Base-by-base conservation (phyloP, 805 yeast genomes). In the Candida ulmi region DNA sequence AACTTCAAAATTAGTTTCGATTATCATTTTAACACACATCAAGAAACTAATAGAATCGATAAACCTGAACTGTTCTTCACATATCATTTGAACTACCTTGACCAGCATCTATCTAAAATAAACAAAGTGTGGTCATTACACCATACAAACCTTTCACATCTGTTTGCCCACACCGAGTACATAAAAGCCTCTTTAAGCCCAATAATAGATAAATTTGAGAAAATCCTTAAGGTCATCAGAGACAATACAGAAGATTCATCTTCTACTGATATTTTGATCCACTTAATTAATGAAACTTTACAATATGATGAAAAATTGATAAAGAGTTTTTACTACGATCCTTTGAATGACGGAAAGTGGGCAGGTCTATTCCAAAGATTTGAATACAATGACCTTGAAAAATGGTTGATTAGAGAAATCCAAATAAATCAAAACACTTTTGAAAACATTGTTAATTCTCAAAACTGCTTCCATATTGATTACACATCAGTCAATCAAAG, bases 61-160 rank as follows among this genome's bases (percentile, higher is more conserved):
- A 69, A 64, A 43, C 78, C 76, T 35, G 81, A 78, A 49, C 66
- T 75, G 62, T 75, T 78, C 25, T 66, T 74, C 43, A 61, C 60
- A 17, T 78, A 67, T 43, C 58, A 69, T n/a, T 71, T 73, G 46
- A 66, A 65, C 28, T 76, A 74, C 44, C 48, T 78, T 25, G 51
- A 60, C 8, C 51, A 54, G 19, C 68, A 75, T 38, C 38, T 74
- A 16, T 52, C 60, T 28, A 57, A 63, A 21, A 58, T 78, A 29
- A 66, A 65, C 26, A 52, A 63, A 25, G 55, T 71, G 2, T 62
- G 74, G 38, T 63, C 63, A 11, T 66, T 75, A 36, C 40, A 37
- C 17, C 36, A 37, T 13, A 55, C 47, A 21, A 61, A 49, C 32
- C 52, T 51, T 5, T 40, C 56, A 3, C 51, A 52, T 27, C 45